Conservation (phyloP, 2,329 filamentous ascomycete species). For the Gnomoniopsis smithogilvyi region DNA sequence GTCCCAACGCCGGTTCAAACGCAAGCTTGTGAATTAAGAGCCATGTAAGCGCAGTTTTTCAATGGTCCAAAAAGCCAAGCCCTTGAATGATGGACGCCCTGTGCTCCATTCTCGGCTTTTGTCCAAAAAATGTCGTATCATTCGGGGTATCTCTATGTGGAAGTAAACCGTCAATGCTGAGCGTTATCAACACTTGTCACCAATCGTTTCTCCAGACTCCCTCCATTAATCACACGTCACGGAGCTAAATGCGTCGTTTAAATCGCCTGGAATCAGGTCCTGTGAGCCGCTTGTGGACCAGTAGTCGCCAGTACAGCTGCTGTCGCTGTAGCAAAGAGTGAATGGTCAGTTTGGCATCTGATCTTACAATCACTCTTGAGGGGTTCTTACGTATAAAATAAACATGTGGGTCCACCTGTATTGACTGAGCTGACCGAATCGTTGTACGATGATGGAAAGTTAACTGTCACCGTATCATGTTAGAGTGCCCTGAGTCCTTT, state of each 20-base stretch:
- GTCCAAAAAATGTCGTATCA: no score
- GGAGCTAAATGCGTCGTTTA: constrained; percentile 3
- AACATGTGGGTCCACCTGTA: constrained; percentile 2
- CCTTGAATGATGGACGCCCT: no score
- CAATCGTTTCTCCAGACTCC: no score
- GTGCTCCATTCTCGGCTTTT: no score
- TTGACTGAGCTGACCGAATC: constrained; percentile 4
- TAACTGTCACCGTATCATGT: not conserved
- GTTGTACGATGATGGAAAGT: constrained; percentile 2
- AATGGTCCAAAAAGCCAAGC: no score
- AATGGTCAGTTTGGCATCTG: not conserved
- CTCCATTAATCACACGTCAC: not conserved
- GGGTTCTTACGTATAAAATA: constrained; percentile 3
- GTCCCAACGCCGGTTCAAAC: no score
- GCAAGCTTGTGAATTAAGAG: no score
- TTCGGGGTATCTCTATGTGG: no score
- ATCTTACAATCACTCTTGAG: not conserved
- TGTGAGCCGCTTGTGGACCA: constrained; percentile 4
- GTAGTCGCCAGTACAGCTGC: constrained; percentile 1
- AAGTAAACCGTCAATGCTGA: no score
- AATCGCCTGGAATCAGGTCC: constrained; percentile 6
- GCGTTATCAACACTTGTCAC: no score
- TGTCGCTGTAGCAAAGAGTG: not conserved
- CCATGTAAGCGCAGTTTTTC: no score
- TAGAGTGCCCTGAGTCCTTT: no score